A percentile compares a stretch with the other conserved stretches of the same genome.
Conservation (phyloP, 495 filamentous ascomycete species). For the Neohortaea acidophila region DNA sequence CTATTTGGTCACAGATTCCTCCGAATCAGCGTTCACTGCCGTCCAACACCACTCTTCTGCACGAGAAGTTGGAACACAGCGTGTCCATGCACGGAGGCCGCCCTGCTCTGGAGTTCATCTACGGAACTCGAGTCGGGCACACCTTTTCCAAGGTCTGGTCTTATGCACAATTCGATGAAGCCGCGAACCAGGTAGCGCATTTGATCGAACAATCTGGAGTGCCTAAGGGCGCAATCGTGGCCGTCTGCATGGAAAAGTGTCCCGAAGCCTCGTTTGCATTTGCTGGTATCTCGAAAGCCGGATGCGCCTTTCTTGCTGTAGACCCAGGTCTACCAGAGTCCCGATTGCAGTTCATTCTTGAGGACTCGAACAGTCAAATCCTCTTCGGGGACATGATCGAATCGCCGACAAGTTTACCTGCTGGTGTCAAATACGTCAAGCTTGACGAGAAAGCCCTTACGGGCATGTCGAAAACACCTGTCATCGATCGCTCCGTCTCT, state of each 20-base stretch:
- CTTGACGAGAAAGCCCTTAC: background rate
- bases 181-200: slow-evolving; percentile 46
- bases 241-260: slow-evolving; percentile 67
- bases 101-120: slow-evolving; percentile 47
- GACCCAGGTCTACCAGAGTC: slow-evolving; percentile 48
- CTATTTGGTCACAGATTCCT: slow-evolving; percentile 42
- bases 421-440: background rate
- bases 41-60: slow-evolving; percentile 34
- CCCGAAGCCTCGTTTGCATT: slow-evolving; percentile 65
- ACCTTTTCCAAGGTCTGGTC: slow-evolving; percentile 38
- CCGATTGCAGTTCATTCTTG: slow-evolving; percentile 48
- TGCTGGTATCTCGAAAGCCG: slow-evolving; percentile 65
- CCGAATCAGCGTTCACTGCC: slow-evolving; percentile 32
- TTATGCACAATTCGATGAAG: slow-evolving; percentile 43
- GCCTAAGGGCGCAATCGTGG: slow-evolving; percentile 42
- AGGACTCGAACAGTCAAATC: slow-evolving; percentile 41
- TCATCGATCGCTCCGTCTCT: slow-evolving; percentile 4
- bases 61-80: slow-evolving; percentile 46
- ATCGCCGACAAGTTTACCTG: slow-evolving; percentile 18
- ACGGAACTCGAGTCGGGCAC: slow-evolving; percentile 22
- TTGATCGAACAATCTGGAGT: slow-evolving; percentile 30
- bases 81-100: slow-evolving; percentile 29
- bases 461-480: background rate
- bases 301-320: slow-evolving; percentile 65
- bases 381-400: slow-evolving; percentile 30